Conservation (phyloP, 2,329 filamentous ascomycete species). For the Alternaria brassicae region DNA sequence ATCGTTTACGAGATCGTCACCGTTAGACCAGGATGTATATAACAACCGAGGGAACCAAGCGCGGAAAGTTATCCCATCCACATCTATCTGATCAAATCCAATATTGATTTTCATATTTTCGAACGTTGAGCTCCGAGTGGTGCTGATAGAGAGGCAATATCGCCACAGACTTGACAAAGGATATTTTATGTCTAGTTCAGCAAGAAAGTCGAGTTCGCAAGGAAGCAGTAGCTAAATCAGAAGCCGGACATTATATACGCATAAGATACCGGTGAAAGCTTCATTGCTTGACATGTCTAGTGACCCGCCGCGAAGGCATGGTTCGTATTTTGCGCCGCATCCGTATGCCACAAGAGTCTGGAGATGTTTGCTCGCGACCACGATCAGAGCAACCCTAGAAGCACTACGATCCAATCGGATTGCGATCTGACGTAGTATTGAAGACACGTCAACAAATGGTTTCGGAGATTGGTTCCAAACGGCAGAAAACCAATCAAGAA, state of each 20-base stretch:
- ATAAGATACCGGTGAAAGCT: not conserved
- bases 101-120: not conserved
- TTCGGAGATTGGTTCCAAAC: not conserved
- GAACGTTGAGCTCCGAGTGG: not conserved
- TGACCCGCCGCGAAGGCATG: not conserved
- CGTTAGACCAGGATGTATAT: not conserved
- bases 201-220: too few relatives aligned
- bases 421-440: not conserved
- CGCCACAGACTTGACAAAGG: not conserved
- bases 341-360: not conserved
- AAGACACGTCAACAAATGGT: not conserved
- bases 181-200: not conserved
- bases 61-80: not conserved
- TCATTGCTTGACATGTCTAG: not conserved
- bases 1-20: not conserved
- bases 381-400: not conserved
- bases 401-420: not conserved
- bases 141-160: not conserved
- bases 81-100: not conserved
- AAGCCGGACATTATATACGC: not conserved
- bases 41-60: not conserved
- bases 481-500: not conserved
- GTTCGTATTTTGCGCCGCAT: not conserved
- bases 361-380: not conserved
- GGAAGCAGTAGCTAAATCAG: not conserved